These are phyloP conservation scores for Oryza longistaminata DNA, from an alignment of 176 grass and related monocot species.

Conservation along the genomic window DNA sequence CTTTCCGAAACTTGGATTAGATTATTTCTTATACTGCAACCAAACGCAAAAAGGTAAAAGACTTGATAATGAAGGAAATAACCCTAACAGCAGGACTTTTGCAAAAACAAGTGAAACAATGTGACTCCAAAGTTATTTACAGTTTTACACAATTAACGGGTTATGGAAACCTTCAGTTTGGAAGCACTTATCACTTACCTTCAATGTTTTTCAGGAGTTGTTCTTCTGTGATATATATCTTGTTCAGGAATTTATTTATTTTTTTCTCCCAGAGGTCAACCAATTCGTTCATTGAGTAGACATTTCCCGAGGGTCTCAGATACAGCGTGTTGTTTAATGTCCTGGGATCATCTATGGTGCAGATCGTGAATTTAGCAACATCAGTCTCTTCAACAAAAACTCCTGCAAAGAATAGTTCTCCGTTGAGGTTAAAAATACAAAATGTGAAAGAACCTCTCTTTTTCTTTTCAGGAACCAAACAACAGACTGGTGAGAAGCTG, in stretches of 20 bases:
- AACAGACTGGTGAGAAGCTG: constrained; percentile 3
- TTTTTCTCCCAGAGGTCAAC: constrained; percentile 76
- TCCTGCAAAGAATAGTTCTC: constrained; percentile 49
- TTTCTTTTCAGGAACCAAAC: constrained; percentile 10
- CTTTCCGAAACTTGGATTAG: constrained; percentile 23
- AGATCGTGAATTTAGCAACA: constrained; percentile 76
- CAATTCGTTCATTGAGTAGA: constrained; percentile 75
- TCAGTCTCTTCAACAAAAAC: constrained; percentile 76
- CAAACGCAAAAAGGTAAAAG: not conserved
- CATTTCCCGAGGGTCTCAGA: constrained; percentile 72
- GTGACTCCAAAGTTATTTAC: not conserved
- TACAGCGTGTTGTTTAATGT: constrained; percentile 82
- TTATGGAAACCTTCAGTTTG: constrained; percentile 4
- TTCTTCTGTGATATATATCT: constrained; percentile 57
- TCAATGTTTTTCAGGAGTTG: constrained; percentile 70
- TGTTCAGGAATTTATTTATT: constrained; percentile 57
- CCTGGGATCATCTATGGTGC: constrained; percentile 70
- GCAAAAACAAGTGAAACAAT: constrained; percentile 32
- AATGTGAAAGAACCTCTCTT: not conserved
- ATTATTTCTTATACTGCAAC: not conserved
- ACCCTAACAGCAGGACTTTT: not conserved
- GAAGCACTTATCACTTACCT: constrained; percentile 50
- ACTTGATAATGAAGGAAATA: not conserved
- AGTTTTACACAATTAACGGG: not conserved
- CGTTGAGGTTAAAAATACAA: constrained; percentile 12